Conservation (phyloP, 2,329 filamentous ascomycete genomes). For the Hirsutella rhossiliensis region DNA sequence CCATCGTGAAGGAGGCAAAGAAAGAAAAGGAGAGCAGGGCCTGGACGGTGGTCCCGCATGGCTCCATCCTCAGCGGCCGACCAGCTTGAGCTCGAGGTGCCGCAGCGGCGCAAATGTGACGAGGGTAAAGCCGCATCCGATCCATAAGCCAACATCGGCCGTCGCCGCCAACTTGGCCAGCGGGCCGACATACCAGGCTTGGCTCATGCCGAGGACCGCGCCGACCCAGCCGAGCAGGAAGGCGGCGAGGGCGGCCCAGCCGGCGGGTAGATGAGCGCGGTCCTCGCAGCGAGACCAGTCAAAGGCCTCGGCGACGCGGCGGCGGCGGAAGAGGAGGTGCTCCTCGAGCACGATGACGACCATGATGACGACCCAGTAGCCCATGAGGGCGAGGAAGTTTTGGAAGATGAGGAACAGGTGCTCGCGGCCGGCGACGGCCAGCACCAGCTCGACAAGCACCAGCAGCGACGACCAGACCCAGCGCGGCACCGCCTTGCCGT, state of each 20-base stretch:
- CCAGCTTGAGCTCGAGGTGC: constrained; percentile 14
- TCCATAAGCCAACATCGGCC: constrained; percentile 35
- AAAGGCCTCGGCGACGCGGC: constrained; percentile 16
- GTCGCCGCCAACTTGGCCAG: constrained; percentile 41
- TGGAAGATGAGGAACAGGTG: constrained; percentile 40
- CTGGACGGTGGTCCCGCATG: too few species aligned
- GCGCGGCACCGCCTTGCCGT: constrained; percentile 38
- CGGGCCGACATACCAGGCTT: constrained; percentile 46
- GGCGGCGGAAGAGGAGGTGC: constrained; percentile 28
- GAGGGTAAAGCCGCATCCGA: constrained; percentile 56
- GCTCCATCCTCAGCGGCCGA: constrained; percentile 9
- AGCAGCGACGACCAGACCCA: constrained; percentile 41
- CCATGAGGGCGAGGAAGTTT: constrained; percentile 41
- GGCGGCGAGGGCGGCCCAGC: constrained; percentile 29
- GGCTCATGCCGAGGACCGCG: constrained; percentile 45
- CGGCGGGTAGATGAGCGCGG: constrained; percentile 28
- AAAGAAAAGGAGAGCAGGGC: too few species aligned
- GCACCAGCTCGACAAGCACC: constrained; percentile 41
- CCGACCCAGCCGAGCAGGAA: constrained; percentile 33
- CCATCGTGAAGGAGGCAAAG: too few species aligned
- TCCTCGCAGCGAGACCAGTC: constrained; percentile 35
- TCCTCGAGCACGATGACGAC: constrained; percentile 34
- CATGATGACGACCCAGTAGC: constrained; percentile 42
- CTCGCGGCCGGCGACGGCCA: constrained; percentile 39
- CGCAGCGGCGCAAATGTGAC: constrained; percentile 16